Evolutionary conservation across 2,329 filamentous ascomycete genomes (phyloP).

Genomic region (Fulvia fulva): DNA sequence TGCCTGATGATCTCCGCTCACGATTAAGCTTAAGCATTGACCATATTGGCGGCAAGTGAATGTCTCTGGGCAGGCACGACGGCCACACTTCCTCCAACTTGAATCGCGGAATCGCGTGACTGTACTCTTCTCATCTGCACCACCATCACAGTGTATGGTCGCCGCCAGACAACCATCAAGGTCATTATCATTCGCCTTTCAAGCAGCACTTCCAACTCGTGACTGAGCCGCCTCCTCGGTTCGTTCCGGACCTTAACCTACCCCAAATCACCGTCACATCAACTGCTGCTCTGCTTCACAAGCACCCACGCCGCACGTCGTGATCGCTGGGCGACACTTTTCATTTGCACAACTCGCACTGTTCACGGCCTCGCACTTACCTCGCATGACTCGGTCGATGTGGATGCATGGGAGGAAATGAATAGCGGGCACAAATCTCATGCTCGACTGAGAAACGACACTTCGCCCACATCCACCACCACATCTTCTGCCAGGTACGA

Average conservation of each 20-base stretch:
- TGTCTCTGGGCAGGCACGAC: background rate
- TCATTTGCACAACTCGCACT: background rate
- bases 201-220: background rate
- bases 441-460: constrained; percentile 3
- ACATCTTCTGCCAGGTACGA: constrained; percentile 4
- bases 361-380: background rate
- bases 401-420: background rate
- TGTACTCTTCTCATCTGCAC: background rate
- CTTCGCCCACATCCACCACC: background rate
- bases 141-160: background rate
- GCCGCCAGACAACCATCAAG: background rate
- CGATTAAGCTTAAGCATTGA: background rate
- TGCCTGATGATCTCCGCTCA: background rate
- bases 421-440: constrained; percentile 5
- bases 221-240: background rate
- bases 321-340: constrained; percentile 2
- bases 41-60: background rate
- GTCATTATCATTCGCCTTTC: background rate
- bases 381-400: constrained; percentile 1
- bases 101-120: background rate
- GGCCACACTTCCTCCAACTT: background rate
- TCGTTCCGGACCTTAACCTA: background rate
- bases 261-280: background rate
- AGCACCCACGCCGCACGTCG: background rate
- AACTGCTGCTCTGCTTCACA: background rate